These are phyloP conservation scores for Penicillium alfredii DNA, from an alignment of 495 filamentous ascomycete species.

Conservation along the genomic window DNA sequence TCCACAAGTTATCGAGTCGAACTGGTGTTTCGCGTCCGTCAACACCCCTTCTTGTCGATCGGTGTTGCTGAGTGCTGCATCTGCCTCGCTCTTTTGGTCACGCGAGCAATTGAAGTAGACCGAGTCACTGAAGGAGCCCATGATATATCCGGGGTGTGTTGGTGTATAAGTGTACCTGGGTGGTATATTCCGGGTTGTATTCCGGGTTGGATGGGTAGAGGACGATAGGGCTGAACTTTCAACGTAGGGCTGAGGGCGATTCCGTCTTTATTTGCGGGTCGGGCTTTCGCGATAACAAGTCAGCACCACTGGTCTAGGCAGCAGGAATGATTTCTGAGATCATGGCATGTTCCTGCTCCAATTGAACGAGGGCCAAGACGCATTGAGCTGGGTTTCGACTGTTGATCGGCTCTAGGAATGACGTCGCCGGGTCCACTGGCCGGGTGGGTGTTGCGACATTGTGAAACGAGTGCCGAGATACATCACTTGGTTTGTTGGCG, in stretches of 20 bases:
- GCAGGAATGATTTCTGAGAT: not conserved
- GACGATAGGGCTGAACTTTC: conserved; percentile 10
- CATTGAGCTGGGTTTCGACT: not conserved
- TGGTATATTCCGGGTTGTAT: not conserved
- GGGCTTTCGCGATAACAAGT: conserved; percentile 9
- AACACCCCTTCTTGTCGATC: conserved; percentile 3
- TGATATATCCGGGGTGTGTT: too few species aligned
- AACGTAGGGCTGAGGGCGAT: conserved; percentile 18
- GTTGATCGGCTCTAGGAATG: conserved; percentile 15
- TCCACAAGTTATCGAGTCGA: conserved; percentile 1
- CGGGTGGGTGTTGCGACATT: too few species aligned
- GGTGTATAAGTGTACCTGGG: too few species aligned
- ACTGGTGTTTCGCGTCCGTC: conserved; percentile 4
- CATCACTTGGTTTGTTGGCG: too few species aligned
- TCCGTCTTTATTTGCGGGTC: conserved; percentile 3
- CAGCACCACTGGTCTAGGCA: conserved; percentile 5
- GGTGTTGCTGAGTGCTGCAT: not conserved
- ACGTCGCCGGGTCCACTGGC: conserved; percentile 17
- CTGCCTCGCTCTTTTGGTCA: conserved; percentile 1
- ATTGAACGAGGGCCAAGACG: too few species aligned
- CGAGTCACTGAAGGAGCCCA: not conserved
- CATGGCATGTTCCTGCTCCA: not conserved
- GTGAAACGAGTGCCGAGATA: too few species aligned
- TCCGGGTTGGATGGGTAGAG: not conserved
- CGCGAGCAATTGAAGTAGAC: not conserved